Percentiles rank a stretch among this genome's conserved stretches.
phyloP scores from a whole-genome alignment of 371 early-diverging fungal species.

The Mucor velutinosus region DNA sequence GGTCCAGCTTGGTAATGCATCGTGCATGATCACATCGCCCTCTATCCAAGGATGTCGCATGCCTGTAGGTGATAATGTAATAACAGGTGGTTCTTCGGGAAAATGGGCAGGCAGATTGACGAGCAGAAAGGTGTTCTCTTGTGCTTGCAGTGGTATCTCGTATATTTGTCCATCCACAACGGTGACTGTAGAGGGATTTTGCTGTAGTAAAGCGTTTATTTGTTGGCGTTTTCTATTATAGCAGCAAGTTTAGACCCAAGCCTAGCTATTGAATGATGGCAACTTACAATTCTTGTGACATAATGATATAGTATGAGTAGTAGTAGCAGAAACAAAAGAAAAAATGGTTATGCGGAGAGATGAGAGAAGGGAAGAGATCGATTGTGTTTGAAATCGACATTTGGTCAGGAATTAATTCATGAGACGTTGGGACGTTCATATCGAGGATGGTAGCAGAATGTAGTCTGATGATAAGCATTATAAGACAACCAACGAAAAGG shows the following conservation, averaged over 20 bases:
- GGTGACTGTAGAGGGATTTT: constrained; percentile 30
- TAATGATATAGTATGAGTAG: neutral
- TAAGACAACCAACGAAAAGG: too few species aligned
- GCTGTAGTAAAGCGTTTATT: constrained; percentile 36
- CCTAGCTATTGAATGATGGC: neutral
- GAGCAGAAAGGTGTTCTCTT: constrained; percentile 32
- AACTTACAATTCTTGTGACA: constrained; percentile 22
- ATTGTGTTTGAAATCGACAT: too few species aligned
- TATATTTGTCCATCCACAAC: constrained; percentile 47
- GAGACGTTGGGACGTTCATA: too few species aligned
- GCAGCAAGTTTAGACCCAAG: neutral
- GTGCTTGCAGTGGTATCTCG: constrained; percentile 33
- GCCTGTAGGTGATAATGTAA: constrained; percentile 58
- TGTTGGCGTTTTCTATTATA: constrained; percentile 43
- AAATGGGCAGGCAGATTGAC: constrained; percentile 53
- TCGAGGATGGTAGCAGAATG: too few species aligned
- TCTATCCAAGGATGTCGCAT: constrained; percentile 62
- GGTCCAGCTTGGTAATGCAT: constrained; percentile 31
- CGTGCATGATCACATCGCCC: constrained; percentile 49
- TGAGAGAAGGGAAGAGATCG: too few species aligned
- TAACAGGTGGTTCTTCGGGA: constrained; percentile 61
- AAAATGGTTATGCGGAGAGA: too few species aligned
- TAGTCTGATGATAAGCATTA: too few species aligned
- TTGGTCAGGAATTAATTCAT: too few species aligned
- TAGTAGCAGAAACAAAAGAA: too few species aligned